phyloP scores from a whole-genome alignment of 495 filamentous ascomycete species.

The Collariella sp. region DNA sequence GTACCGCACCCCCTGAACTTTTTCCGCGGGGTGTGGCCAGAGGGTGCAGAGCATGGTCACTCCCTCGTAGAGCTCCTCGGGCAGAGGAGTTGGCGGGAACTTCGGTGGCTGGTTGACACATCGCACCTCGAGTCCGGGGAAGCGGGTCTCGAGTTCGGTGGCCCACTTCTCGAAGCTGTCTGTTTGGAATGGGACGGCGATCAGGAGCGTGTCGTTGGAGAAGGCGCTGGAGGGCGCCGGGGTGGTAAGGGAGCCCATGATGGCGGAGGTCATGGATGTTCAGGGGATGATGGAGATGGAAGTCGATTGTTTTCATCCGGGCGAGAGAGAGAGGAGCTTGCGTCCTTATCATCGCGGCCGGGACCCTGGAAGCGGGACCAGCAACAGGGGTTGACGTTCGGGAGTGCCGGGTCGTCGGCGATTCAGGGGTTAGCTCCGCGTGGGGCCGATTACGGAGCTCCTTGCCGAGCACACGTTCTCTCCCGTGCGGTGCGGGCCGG shows the following conservation, averaged over 20 bases:
- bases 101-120: slow-evolving; percentile 12
- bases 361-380: no score
- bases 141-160: slow-evolving; percentile 14
- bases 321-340: no score
- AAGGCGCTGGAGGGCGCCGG: not conserved
- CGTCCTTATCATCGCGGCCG: no score
- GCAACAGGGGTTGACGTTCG: no score
- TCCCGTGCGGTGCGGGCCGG: no score
- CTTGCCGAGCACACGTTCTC: no score
- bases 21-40: slow-evolving; percentile 15
- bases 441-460: no score
- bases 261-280: not conserved
- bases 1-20: slow-evolving; percentile 24
- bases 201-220: slow-evolving; percentile 16
- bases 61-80: slow-evolving; percentile 18
- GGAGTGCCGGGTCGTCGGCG: no score
- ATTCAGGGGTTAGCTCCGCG: no score
- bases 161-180: slow-evolving; percentile 18
- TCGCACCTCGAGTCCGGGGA: slow-evolving; percentile 27
- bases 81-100: not conserved
- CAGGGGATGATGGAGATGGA: no score
- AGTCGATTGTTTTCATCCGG: no score
- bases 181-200: slow-evolving; percentile 9
- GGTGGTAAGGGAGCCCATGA: not conserved
- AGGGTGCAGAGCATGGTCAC: slow-evolving; percentile 22